A percentile compares a stretch with the other conserved stretches of the same genome.
These are phyloP conservation scores for Beauveria varroae DNA, from an alignment of 2,329 filamentous ascomycete species.

Conservation along the genomic window DNA sequence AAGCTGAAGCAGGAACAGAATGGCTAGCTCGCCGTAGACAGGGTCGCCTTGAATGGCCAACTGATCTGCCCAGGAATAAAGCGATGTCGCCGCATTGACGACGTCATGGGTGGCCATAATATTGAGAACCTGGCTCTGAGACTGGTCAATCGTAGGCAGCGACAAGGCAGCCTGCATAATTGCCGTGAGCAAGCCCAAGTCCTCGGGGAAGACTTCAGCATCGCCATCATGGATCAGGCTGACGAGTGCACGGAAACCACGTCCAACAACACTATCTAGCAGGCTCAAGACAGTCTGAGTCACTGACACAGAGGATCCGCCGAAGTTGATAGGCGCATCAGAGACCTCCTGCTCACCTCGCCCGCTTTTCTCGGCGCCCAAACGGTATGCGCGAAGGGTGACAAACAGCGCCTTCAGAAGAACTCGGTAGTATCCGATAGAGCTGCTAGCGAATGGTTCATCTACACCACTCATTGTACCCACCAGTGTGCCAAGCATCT, in stretches of 20 bases:
- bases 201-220: slow-evolving; percentile 56
- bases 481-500: slow-evolving; percentile 43
- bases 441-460: slow-evolving; percentile 44
- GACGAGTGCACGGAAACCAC: slow-evolving; percentile 75
- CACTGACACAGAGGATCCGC: slow-evolving; percentile 34
- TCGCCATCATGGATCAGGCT: slow-evolving; percentile 73
- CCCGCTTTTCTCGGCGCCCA: slow-evolving; percentile 11
- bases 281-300: slow-evolving; percentile 67
- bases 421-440: slow-evolving; percentile 68
- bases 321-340: slow-evolving; percentile 26
- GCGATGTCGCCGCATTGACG: slow-evolving; percentile 71
- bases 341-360: slow-evolving; percentile 12
- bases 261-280: slow-evolving; percentile 68
- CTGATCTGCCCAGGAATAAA: slow-evolving; percentile 91
- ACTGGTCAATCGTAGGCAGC: slow-evolving; percentile 67
- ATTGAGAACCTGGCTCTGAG: slow-evolving; percentile 62
- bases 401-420: slow-evolving; percentile 82
- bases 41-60: slow-evolving; percentile 73
- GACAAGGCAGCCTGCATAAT: slow-evolving; percentile 78
- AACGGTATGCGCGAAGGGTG: slow-evolving; percentile 59
- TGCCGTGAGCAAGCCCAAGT: slow-evolving; percentile 80
- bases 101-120: slow-evolving; percentile 65
- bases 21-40: slow-evolving; percentile 85
- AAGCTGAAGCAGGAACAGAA: slow-evolving; percentile 81
- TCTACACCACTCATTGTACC: slow-evolving; percentile 46